Evolutionary conservation across 1,284 basidiomycete species (phyloP), one percentile per base, ranked within the genome.

Genomic region (Leccinum solheimii): DNA sequence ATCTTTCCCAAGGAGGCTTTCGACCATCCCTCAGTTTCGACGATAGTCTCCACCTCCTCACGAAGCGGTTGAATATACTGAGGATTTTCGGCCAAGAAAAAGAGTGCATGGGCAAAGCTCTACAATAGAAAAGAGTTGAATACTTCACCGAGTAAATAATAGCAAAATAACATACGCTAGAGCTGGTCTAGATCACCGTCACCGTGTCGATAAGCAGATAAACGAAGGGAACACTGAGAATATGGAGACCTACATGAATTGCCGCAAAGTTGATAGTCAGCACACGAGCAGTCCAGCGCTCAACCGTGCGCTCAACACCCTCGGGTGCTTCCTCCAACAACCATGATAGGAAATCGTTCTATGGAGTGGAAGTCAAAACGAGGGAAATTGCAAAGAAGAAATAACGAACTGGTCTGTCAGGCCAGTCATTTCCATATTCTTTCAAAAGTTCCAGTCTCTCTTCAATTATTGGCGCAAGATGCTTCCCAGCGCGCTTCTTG

Each of bases 211-310:
- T 23, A 9, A 58, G 38, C 30, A 11, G 19, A 30, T 9, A 6
- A 50, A 32, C 6, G 36, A 21, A 38, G 19, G 23, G 8, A 38
- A 27, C 14, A 0, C 14, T 19, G 36, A 51, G 3, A 5, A 21
- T 11, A 19, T 4, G 6, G 27, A 26, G 8, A 48, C 61, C 9
- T 45, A 67, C 63, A 48, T 81, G 77, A 14, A 80, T 75, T 1
- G 78, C 75, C 0, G 76, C 76, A 51, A 82, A 78, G 61, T 79
- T 79, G 48, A 78, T 27, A 1, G 64, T 26, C 5, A 81, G 65
- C 2, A 81, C 43, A 23, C 74, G 70, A 8, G 61, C 59, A 0
- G 74, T 72, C n/a, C 82, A 61, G 9, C 70, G 69, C 23, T 68
- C 62, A 0, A 75, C 58, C 0, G 68, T 38, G 1, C 65, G 70